Percentiles rank a stretch among this genome's conserved stretches.
These are phyloP conservation scores for Rauvolfia tetraphylla DNA, from an alignment of 257 asterid species.

Conservation along the genomic window DNA sequence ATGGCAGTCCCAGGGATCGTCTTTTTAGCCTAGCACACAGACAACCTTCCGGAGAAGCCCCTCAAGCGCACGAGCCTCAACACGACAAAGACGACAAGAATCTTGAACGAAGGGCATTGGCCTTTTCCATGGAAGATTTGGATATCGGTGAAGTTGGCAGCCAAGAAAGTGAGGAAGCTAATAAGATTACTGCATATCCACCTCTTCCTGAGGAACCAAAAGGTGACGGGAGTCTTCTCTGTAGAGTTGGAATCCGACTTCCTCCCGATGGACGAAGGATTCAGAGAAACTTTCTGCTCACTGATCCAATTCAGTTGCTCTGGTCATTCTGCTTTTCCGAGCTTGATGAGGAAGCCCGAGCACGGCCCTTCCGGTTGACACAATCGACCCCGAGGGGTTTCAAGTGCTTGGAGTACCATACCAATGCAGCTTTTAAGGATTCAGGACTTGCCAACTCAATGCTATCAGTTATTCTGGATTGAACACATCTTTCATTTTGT, in stretches of 20 bases:
- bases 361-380: constrained; percentile 47
- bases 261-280: constrained; percentile 81
- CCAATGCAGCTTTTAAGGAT: constrained; percentile 46
- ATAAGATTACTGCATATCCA: constrained; percentile 53
- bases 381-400: constrained; percentile 73
- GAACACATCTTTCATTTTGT: too few species aligned
- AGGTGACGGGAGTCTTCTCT: constrained; percentile 57
- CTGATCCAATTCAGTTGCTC: constrained; percentile 71
- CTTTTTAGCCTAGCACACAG: constrained; percentile 58
- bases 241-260: constrained; percentile 82
- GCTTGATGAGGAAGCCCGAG: constrained; percentile 61
- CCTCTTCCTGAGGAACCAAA: constrained; percentile 90
- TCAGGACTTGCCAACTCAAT: constrained; percentile 80
- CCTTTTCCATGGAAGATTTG: not conserved
- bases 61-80: constrained; percentile 39
- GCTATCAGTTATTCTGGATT: constrained; percentile 65
- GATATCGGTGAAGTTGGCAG: constrained; percentile 24
- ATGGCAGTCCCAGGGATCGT: constrained; percentile 71
- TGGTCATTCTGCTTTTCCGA: constrained; percentile 80
- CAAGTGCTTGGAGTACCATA: constrained; percentile 42
- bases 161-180: constrained; percentile 24
- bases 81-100: constrained; percentile 55
- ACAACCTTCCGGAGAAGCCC: constrained; percentile 66
- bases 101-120: constrained; percentile 25
- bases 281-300: constrained; percentile 75